Percentiles rank a stretch among this genome's conserved stretches.
These are phyloP conservation scores for Clitopilus hobsonii DNA, from an alignment of 768 basidiomycete genomes.

Conservation along the genomic window DNA sequence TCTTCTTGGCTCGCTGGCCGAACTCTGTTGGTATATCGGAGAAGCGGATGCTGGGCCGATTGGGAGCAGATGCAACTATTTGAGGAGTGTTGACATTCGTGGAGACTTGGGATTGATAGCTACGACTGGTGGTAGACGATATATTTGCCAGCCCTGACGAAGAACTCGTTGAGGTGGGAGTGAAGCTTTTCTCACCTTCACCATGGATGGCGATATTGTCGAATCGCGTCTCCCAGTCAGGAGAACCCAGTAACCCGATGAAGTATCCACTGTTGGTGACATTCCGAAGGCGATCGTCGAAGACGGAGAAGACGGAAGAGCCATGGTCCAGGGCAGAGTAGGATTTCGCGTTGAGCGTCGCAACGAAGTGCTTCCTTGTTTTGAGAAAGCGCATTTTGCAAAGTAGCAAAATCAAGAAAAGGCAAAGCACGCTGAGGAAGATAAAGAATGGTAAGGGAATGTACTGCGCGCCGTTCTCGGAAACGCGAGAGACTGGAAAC, in stretches of 20 bases:
- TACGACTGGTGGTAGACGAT: neutral
- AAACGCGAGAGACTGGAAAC: neutral
- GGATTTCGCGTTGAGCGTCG: neutral
- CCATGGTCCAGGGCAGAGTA: neutral
- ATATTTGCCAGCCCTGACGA: no score
- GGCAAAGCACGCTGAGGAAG: neutral
- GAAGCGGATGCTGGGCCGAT: neutral
- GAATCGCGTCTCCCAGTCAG: neutral
- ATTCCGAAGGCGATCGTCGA: neutral
- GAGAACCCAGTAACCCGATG: conserved; percentile 1
- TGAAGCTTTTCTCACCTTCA: neutral
- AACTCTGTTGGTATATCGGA: neutral
- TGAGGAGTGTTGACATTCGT: neutral
- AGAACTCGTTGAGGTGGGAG: neutral
- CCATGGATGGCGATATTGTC: neutral
- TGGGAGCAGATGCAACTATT: neutral
- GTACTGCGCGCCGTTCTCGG: neutral
- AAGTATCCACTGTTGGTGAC: neutral
- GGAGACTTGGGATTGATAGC: neutral
- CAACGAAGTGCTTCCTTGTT: neutral
- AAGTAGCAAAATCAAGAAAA: neutral
- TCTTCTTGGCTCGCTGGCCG: neutral
- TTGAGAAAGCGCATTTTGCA: neutral
- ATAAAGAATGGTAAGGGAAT: neutral
- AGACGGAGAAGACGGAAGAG: neutral